These are phyloP conservation scores for Xylariales sp. DNA, from an alignment of 2,329 filamentous ascomycete genomes.

Conservation along the genomic window DNA sequence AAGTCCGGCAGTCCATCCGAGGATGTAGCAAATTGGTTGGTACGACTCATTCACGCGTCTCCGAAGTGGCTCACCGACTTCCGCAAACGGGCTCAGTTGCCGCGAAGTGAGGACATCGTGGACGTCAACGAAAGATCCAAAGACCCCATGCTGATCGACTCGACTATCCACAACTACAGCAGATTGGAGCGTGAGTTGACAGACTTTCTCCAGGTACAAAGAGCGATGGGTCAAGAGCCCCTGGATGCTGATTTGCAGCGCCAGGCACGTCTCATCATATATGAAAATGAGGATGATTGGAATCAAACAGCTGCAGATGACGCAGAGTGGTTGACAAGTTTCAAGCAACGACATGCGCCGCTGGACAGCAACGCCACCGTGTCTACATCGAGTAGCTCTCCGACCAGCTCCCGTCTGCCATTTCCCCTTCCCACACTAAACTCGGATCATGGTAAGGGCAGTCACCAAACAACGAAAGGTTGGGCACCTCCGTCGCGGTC, in stretches of 20 bases:
- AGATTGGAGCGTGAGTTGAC: constrained; percentile 52
- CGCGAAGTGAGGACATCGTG: constrained; percentile 51
- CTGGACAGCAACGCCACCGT: constrained; percentile 16
- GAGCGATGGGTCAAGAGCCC: constrained; percentile 41
- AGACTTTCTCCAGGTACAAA: constrained; percentile 44
- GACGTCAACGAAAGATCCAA: constrained; percentile 44
- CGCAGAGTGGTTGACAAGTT: constrained; percentile 45
- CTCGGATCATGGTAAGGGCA: not conserved
- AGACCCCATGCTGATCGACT: constrained; percentile 52
- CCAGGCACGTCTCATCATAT: constrained; percentile 57
- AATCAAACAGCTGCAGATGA: constrained; percentile 61
- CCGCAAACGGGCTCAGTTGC: constrained; percentile 51
- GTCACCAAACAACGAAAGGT: not conserved
- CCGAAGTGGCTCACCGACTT: constrained; percentile 53
- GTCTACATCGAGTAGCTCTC: constrained; percentile 15
- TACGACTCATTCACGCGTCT: constrained; percentile 46
- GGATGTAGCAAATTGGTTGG: constrained; percentile 49
- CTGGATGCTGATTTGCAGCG: constrained; percentile 51
- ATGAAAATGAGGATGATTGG: constrained; percentile 58
- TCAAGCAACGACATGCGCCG: constrained; percentile 41
- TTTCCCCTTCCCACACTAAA: constrained; percentile 8
- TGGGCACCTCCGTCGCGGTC: constrained; percentile 8
- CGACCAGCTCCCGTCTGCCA: constrained; percentile 4
- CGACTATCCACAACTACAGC: constrained; percentile 54
- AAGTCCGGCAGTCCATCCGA: constrained; percentile 45